Conservation (phyloP, 345 rosid species). For the Camelina hispida region DNA sequence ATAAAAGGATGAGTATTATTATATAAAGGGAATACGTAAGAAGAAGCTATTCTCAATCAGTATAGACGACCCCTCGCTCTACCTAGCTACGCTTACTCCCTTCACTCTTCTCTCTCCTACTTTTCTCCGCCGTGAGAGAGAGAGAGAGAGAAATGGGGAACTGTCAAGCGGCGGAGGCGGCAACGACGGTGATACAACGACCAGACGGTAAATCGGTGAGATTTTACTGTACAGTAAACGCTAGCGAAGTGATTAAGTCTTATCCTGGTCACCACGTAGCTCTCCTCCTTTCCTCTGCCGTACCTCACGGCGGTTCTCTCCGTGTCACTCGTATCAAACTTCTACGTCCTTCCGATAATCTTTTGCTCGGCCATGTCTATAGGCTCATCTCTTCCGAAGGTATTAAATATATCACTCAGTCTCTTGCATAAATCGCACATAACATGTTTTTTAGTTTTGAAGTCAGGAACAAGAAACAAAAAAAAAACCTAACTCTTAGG, state of each 20-base stretch:
- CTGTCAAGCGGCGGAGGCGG: constrained; percentile 48
- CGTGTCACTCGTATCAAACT: constrained; percentile 47
- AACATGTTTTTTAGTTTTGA: not conserved
- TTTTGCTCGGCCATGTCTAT: constrained; percentile 47
- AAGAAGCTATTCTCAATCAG: constrained; percentile 10
- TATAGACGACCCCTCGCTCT: not conserved
- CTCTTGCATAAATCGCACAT: not conserved
- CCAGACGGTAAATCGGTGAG: constrained; percentile 43
- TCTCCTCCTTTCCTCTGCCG: constrained; percentile 44
- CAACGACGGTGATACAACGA: constrained; percentile 39
- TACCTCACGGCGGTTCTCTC: constrained; percentile 49
- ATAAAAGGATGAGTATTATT: not conserved
- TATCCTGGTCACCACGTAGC: constrained; percentile 46
- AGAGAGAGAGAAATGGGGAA: constrained; percentile 38
- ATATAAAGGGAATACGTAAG: constrained; percentile 14
- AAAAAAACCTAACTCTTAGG: constrained; percentile 8
- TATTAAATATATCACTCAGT: constrained; percentile 1
- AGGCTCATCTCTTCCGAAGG: constrained; percentile 45
- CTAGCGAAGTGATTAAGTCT: constrained; percentile 36
- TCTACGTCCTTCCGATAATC: constrained; percentile 44
- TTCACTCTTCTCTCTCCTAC: constrained; percentile 20
- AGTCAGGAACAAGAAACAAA: not conserved
- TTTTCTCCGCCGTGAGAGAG: constrained; percentile 39
- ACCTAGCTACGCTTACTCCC: constrained; percentile 4
- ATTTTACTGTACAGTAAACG: constrained; percentile 35